phyloP scores from a whole-genome alignment of 371 early-diverging fungal species.

The Rhizopus delemar region DNA sequence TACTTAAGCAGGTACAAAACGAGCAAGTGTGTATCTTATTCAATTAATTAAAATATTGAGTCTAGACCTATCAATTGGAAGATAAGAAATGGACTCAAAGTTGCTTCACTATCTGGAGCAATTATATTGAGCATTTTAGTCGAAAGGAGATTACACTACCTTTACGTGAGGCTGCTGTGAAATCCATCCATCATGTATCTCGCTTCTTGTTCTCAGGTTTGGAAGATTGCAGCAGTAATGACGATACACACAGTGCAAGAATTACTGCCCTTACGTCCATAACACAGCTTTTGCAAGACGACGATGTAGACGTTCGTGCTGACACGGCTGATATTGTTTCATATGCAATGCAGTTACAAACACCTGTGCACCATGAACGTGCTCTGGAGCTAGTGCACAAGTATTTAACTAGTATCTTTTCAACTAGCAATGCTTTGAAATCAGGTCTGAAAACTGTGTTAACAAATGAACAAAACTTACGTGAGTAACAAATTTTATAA shows the following conservation, averaged over 20 bases:
- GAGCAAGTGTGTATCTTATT: not conserved
- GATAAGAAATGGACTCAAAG: conserved; percentile 28
- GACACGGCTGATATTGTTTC: conserved; percentile 60
- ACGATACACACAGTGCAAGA: conserved; percentile 7
- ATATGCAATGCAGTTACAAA: conserved; percentile 43
- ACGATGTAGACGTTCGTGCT: conserved; percentile 73
- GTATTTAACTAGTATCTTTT: conserved; percentile 33
- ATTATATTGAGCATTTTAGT: conserved; percentile 49
- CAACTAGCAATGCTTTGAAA: conserved; percentile 21
- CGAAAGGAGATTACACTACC: conserved; percentile 53
- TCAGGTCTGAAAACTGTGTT: conserved; percentile 24
- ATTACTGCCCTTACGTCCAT: conserved; percentile 26
- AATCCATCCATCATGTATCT: conserved; percentile 51
- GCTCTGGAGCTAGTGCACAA: conserved; percentile 59
- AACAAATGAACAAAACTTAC: conserved; percentile 18
- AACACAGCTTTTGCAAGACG: conserved; percentile 57
- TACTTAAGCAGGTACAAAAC: conserved; percentile 42
- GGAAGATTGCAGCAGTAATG: not conserved
- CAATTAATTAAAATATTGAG: not conserved
- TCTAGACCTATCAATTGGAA: not conserved
- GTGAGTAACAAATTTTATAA: conserved; percentile 2
- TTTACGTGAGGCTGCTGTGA: conserved; percentile 59
- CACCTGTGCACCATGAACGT: conserved; percentile 51
- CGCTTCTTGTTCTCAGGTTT: conserved; percentile 31
- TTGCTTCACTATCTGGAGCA: conserved; percentile 52